These are phyloP conservation scores for Pisolithus marmoratus DNA, from an alignment of 768 basidiomycete genomes.

Conservation along the genomic window DNA sequence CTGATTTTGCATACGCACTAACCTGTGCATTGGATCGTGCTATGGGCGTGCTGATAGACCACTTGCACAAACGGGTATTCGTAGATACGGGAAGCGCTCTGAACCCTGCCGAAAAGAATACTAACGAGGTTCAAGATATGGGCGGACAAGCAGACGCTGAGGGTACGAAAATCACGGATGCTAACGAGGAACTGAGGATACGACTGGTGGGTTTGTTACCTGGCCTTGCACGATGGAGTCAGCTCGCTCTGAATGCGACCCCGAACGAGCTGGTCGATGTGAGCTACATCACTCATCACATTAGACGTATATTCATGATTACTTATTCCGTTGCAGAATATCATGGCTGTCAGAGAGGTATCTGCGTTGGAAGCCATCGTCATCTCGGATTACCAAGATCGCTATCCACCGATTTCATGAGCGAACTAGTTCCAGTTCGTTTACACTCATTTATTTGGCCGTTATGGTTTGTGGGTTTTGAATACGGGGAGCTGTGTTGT, in stretches of 20 bases:
- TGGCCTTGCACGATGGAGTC: constrained; percentile 73
- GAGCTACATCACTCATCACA: constrained; percentile 25
- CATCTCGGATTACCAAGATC: constrained; percentile 63
- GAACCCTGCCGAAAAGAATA: constrained; percentile 9
- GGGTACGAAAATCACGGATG: constrained; percentile 6
- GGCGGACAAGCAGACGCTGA: constrained; percentile 11
- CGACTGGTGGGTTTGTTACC: constrained; percentile 79
- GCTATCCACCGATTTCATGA: constrained; percentile 20
- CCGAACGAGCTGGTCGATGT: constrained; percentile 86
- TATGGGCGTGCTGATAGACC: constrained; percentile 55
- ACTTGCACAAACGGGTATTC: constrained; percentile 64
- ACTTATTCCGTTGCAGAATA: constrained; percentile 35
- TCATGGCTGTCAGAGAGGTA: constrained; percentile 60
- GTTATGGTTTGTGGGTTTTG: too few relatives aligned
- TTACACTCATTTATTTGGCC: too few relatives aligned
- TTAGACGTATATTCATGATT: not conserved
- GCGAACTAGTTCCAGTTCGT: too few relatives aligned
- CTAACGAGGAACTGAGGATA: constrained; percentile 42
- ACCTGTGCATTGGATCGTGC: constrained; percentile 70
- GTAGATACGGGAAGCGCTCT: constrained; percentile 19
- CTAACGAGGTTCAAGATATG: constrained; percentile 3
- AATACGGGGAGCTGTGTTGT: too few relatives aligned
- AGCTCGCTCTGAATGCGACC: constrained; percentile 55
- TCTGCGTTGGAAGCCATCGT: constrained; percentile 66
- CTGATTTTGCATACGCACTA: constrained; percentile 68